A percentile compares a stretch with the other conserved stretches of the same genome.
Conservation (phyloP, 306 rosid genomes). For the Chamaecrista fasciculata region DNA sequence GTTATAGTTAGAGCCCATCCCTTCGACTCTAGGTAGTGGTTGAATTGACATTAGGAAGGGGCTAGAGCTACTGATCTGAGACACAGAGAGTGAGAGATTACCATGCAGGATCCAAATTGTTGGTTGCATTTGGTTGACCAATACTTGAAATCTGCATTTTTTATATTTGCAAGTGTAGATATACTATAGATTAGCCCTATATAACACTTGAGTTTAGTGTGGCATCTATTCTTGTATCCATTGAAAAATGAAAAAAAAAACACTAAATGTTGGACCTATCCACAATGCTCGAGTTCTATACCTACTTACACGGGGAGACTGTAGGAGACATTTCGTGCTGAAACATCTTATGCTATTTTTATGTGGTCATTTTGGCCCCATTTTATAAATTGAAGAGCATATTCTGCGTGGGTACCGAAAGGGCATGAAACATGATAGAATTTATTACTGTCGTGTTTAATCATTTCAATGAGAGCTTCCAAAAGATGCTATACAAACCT, state of each 20-base stretch:
- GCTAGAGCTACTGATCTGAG: not conserved
- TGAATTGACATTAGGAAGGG: not conserved
- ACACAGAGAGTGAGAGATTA: not conserved
- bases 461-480: not conserved
- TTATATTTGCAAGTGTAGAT: not conserved
- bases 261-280: not conserved
- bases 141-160: no score
- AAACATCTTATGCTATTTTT: not conserved
- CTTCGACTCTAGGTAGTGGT: not conserved
- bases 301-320: not conserved
- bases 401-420: conserved; percentile 11
- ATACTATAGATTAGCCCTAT: not conserved
- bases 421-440: conserved; percentile 17
- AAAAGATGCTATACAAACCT: conserved; percentile 11
- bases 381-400: conserved; percentile 7
- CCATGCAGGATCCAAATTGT: no score
- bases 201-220: not conserved
- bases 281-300: not conserved
- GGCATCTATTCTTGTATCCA: not conserved
- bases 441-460: not conserved
- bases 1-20: not conserved
- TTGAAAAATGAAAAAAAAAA: not conserved
- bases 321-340: not conserved
- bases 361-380: not conserved
- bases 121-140: no score